Base-by-base conservation (phyloP, 1,284 basidiomycete species). In the Heterobasidion occidentale region DNA sequence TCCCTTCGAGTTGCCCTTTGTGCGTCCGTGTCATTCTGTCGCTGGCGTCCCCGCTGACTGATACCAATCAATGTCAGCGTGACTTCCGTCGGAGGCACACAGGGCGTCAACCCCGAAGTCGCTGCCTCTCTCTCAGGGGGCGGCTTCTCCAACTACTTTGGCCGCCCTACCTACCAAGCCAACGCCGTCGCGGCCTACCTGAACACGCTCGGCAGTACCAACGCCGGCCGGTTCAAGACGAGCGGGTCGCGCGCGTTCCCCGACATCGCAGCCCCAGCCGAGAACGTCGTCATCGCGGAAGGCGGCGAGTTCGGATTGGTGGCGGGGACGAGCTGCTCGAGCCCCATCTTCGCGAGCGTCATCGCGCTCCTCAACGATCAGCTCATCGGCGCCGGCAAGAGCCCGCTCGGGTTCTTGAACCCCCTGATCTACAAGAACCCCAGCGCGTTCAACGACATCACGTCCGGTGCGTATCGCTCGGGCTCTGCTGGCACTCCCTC, bases 291-390 rank as follows among this genome's bases (percentile, higher is more conserved):
- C 61, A 79, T 86, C 44, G 74, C 85, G 53, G 67, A 83, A 53
- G 74, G 76, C 51, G 81, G 80, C n/a, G 51, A 65, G 0, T 66
- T 70, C 5, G 34, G 27, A 7, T 75, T 72, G 35, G 80, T 84
- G 47, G 77, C 68, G 46, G 83, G 83, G 14, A 86, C 84, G 15
- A 81, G 80, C 59, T 78, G 78, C 56, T 80, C 78, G 63, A 77
- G 76, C 49, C 81, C 81, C 79, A 82, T 82, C 14, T 77, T 82
- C 55, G 80, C 81, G 5, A 80, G 70, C 33, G 69, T 84, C 19
- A 72, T 85, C 59, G 62, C 82, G 5, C 73, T 85, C 44, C 69
- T 86, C 42, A 84, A 84, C 61, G 82, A 84, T 67, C 76, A 75
- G 69, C 78, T 77, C 36, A 66, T 85, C 42, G 70, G 79, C 0